A percentile compares a stretch with the other conserved stretches of the same genome.
phyloP scores from a whole-genome alignment of 805 yeast species.

The Wickerhamiella slavikovae region DNA sequence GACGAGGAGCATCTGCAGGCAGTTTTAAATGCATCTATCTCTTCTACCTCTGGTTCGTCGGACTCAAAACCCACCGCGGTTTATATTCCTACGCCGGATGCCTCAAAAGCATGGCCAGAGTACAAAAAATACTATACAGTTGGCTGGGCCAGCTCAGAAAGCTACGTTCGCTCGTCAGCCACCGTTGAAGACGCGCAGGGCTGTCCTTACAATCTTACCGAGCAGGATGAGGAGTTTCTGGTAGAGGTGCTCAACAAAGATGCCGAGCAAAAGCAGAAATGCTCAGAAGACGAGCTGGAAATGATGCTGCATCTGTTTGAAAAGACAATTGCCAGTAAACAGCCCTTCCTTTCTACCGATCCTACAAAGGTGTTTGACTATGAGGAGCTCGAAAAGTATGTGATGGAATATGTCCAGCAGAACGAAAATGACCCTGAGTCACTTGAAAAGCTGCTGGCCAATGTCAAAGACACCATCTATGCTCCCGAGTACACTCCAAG shows the following conservation, averaged over 20 bases:
- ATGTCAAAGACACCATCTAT: constrained; percentile 10
- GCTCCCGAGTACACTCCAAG: constrained; percentile 8
- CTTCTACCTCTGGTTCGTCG: constrained; percentile 29
- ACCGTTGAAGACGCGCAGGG: constrained; percentile 93
- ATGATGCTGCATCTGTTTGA: constrained; percentile 55
- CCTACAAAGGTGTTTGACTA: constrained; percentile 54
- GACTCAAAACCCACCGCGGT: constrained; percentile 25
- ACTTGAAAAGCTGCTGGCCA: constrained; percentile 14
- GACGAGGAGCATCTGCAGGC: constrained; percentile 90
- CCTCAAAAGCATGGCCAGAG: constrained; percentile 61
- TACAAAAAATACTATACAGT: constrained; percentile 52
- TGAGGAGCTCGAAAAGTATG: constrained; percentile 41
- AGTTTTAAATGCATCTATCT: constrained; percentile 63
- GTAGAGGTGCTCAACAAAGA: constrained; percentile 20
- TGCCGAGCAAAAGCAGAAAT: constrained; percentile 13
- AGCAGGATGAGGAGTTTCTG: constrained; percentile 56
- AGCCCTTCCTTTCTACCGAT: constrained; percentile 75
- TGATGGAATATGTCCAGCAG: constrained; percentile 17
- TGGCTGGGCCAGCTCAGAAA: constrained; percentile 46
- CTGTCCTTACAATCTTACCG: constrained; percentile 75
- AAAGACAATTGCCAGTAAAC: constrained; percentile 50
- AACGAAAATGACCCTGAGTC: constrained; percentile 36
- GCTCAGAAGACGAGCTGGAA: constrained; percentile 79
- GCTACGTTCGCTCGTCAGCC: constrained; percentile 75
- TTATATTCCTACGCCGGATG: constrained; percentile 94